Percentiles rank a stretch among this genome's conserved stretches.
Evolutionary conservation across 768 basidiomycete genomes (phyloP).

Genomic region (Lentinula aciculospora): DNA sequence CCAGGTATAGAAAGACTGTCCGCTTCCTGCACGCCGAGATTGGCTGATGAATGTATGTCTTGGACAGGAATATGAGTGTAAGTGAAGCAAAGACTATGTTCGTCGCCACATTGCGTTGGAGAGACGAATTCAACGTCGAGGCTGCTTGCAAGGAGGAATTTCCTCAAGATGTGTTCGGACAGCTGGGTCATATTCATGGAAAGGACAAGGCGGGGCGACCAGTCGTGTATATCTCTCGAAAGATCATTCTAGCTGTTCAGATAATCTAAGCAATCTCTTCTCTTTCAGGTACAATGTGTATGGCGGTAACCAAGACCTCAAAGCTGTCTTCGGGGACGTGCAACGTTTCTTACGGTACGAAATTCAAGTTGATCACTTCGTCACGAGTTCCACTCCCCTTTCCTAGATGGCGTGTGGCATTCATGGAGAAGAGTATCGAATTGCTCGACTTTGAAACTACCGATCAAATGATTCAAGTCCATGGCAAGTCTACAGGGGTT

Average conservation of each 20-base stretch:
- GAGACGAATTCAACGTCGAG: conserved; percentile 59
- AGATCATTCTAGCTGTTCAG: not conserved
- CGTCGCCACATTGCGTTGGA: conserved; percentile 64
- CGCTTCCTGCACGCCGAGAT: not conserved
- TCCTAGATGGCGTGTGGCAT: conserved; percentile 64
- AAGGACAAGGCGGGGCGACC: conserved; percentile 69
- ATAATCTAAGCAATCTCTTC: not conserved
- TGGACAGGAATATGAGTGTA: conserved; percentile 2
- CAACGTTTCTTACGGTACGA: conserved; percentile 66
- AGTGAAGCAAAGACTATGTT: conserved; percentile 60
- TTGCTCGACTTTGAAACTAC: conserved; percentile 67
- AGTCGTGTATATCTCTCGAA: conserved; percentile 48
- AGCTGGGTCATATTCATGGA: conserved; percentile 60
- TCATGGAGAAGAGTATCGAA: conserved; percentile 66
- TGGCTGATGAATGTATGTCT: not conserved
- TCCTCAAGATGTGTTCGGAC: conserved; percentile 57
- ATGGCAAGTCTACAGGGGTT: conserved; percentile 35
- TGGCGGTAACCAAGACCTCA: conserved; percentile 60
- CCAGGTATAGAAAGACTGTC: conserved; percentile 42
- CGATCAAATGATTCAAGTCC: conserved; percentile 71
- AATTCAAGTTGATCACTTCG: no score
- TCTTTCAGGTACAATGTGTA: conserved; percentile 68
- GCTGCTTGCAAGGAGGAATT: conserved; percentile 55
- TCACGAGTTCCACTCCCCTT: no score
- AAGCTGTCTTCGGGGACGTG: conserved; percentile 72